Conservation (phyloP, 164 flowering plant species). For the Vitis riparia region DNA sequence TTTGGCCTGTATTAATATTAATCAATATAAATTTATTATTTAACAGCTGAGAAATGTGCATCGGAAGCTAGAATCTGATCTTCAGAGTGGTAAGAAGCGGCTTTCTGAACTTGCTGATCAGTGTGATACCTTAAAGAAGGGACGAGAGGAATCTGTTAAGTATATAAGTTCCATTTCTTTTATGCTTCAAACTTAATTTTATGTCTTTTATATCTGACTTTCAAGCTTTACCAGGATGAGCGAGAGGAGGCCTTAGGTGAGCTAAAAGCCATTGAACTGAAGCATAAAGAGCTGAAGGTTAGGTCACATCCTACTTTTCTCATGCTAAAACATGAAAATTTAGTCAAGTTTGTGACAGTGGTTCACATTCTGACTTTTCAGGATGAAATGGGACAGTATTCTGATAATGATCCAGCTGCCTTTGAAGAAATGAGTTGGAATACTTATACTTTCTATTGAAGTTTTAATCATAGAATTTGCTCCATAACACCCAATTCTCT, state of each 20-base stretch:
- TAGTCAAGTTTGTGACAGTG: background rate
- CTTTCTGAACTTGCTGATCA: constrained; percentile 58
- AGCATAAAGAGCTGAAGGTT: constrained; percentile 77
- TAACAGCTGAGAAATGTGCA: constrained; percentile 69
- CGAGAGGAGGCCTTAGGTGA: constrained; percentile 69
- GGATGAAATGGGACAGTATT: constrained; percentile 80
- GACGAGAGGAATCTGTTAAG: constrained; percentile 91
- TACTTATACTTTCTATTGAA: background rate
- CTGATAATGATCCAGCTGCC: constrained; percentile 96
- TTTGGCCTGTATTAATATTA: background rate
- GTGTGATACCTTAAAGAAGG: constrained; percentile 63
- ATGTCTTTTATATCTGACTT: constrained; percentile 5
- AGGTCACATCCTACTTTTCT: constrained; percentile 6
- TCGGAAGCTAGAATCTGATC: constrained; percentile 75
- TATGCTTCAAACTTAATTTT: background rate
- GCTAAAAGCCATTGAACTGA: constrained; percentile 64
- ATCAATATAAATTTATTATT: background rate
- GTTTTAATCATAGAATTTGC: background rate
- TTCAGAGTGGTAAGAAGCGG: constrained; percentile 63
- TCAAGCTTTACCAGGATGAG: constrained; percentile 66
- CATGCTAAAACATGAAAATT: background rate
- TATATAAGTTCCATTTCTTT: background rate
- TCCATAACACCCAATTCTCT: background rate
- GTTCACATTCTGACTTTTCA: constrained; percentile 22
- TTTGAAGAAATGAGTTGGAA: constrained; percentile 83